Conservation (phyloP, 2,329 filamentous ascomycete genomes). For the Aspergillus sp. region DNA sequence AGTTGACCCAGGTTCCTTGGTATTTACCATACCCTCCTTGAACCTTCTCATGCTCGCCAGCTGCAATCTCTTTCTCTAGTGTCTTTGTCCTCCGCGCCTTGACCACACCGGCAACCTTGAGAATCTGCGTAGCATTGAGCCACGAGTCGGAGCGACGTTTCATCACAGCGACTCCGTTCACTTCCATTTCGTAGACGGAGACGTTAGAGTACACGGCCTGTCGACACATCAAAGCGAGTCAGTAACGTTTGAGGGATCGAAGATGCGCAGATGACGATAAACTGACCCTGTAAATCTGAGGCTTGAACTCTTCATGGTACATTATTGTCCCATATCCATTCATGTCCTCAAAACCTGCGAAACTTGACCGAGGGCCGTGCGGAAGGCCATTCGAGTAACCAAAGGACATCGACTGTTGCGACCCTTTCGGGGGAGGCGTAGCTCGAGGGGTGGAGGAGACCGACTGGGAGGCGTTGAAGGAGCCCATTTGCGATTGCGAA, state of each 20-base stretch:
- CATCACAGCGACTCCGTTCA: slow-evolving; percentile 92
- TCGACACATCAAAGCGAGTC: slow-evolving; percentile 6
- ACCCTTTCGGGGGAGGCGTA: slow-evolving; percentile 45
- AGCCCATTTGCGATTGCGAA: slow-evolving; percentile 43
- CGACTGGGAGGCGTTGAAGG: slow-evolving; percentile 49
- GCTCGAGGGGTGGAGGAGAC: slow-evolving; percentile 48
- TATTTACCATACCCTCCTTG: slow-evolving; percentile 99
- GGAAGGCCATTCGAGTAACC: slow-evolving; percentile 41
- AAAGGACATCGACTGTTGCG: slow-evolving; percentile 48
- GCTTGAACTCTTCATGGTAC: slow-evolving; percentile 43
- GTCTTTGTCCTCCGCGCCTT: slow-evolving; percentile 98
- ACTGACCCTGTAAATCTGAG: slow-evolving; percentile 52
- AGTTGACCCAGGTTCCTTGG: slow-evolving; percentile 97
- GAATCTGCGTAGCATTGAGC: slow-evolving; percentile 96
- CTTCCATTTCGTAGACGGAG: slow-evolving; percentile 97
- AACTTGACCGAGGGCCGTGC: slow-evolving; percentile 36
- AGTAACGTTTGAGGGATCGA: slow-evolving; percentile 8
- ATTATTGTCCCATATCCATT: slow-evolving; percentile 43
- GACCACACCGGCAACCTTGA: slow-evolving; percentile 95
- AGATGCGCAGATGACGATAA: slow-evolving; percentile 4
- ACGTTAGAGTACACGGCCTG: slow-evolving; percentile 92
- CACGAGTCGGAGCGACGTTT: slow-evolving; percentile 90
- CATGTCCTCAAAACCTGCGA: slow-evolving; percentile 43
- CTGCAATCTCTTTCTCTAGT: slow-evolving; percentile 94
- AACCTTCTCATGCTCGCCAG: slow-evolving; percentile 95